Percentiles rank a stretch among this genome's conserved stretches.
phyloP scores from a whole-genome alignment of 768 basidiomycete genomes.

The Omphalotus guepiniiformis region DNA sequence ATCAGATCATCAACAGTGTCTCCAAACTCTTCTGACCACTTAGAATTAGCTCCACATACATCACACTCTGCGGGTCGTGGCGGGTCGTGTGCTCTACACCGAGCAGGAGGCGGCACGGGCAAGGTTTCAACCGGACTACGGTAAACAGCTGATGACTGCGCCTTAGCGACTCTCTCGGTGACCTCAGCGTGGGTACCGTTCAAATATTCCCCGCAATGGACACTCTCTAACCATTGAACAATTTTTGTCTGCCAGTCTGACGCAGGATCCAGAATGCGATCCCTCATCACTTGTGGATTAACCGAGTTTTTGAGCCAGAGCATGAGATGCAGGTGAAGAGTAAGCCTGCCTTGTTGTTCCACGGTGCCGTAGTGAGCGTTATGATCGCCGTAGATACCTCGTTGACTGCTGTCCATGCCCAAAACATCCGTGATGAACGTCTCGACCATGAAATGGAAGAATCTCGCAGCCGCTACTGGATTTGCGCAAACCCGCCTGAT shows the following conservation, averaged over 20 bases:
- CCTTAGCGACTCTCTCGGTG: background rate
- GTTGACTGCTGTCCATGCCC: constrained; percentile 1
- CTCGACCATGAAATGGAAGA: constrained; percentile 17
- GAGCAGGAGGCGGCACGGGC: constrained; percentile 17
- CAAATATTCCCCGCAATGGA: constrained; percentile 4
- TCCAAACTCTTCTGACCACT: constrained; percentile 15
- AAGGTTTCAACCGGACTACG: constrained; percentile 19
- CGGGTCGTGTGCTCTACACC: constrained; percentile 4
- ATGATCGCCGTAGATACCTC: constrained; percentile 13
- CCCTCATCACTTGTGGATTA: constrained; percentile 5
- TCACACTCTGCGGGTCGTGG: background rate
- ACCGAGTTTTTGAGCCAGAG: constrained; percentile 14
- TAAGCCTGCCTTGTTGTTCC: constrained; percentile 18
- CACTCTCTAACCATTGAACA: constrained; percentile 2
- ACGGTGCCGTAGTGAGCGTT: constrained; percentile 21
- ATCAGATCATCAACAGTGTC: constrained; percentile 27
- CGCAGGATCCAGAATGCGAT: background rate
- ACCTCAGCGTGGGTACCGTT: background rate
- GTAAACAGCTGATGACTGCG: constrained; percentile 10
- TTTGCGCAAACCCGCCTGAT: constrained; percentile 3
- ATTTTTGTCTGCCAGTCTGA: background rate
- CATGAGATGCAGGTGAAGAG: constrained; percentile 19
- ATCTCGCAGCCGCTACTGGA: constrained; percentile 15
- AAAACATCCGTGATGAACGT: constrained; percentile 15
- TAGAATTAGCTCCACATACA: background rate